A percentile compares a stretch with the other conserved stretches of the same genome.
Conservation (phyloP, 306 rosid species). For the Ormosia semicastrata region DNA sequence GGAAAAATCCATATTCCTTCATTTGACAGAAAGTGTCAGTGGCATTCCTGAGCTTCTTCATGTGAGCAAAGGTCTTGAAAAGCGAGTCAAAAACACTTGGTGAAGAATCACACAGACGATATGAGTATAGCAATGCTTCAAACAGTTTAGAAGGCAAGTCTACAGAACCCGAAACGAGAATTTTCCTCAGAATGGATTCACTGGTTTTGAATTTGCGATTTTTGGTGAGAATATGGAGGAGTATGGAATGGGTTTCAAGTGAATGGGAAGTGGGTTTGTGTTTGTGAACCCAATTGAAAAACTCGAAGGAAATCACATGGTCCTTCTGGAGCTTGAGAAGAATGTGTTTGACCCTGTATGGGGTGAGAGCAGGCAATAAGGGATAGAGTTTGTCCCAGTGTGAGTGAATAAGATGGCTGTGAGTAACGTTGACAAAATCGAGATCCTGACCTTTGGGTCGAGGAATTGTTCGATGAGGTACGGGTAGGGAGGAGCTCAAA, state of each 20-base stretch:
- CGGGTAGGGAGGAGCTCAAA: slow-evolving; percentile 40
- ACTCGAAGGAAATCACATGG: slow-evolving; percentile 64
- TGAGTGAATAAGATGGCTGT: slow-evolving; percentile 70
- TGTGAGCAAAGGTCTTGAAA: slow-evolving; percentile 74
- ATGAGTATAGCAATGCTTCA: slow-evolving; percentile 56
- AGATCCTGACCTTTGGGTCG: slow-evolving; percentile 73
- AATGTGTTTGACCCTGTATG: slow-evolving; percentile 64
- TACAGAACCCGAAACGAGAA: slow-evolving; percentile 32
- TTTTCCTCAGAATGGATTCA: slow-evolving; percentile 44
- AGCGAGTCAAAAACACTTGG: slow-evolving; percentile 68
- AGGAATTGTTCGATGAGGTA: slow-evolving; percentile 71
- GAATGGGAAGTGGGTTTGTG: slow-evolving; percentile 55
- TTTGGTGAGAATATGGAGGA: slow-evolving; percentile 77
- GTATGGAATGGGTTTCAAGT: slow-evolving; percentile 54
- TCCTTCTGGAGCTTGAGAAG: slow-evolving; percentile 61
- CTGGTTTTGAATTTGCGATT: slow-evolving; percentile 55
- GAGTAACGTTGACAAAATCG: slow-evolving; percentile 71
- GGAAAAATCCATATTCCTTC: slow-evolving; percentile 78
- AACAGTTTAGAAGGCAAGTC: slow-evolving; percentile 54
- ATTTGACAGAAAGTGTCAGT: slow-evolving; percentile 55
- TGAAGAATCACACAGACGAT: slow-evolving; percentile 62
- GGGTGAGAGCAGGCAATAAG: slow-evolving; percentile 47
- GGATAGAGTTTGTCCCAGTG: slow-evolving; percentile 69
- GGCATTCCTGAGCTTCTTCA: slow-evolving; percentile 62
- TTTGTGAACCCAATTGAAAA: slow-evolving; percentile 64